Evolutionary conservation across 306 rosid genomes (phyloP).

Genomic region (Acacia crassicarpa): DNA sequence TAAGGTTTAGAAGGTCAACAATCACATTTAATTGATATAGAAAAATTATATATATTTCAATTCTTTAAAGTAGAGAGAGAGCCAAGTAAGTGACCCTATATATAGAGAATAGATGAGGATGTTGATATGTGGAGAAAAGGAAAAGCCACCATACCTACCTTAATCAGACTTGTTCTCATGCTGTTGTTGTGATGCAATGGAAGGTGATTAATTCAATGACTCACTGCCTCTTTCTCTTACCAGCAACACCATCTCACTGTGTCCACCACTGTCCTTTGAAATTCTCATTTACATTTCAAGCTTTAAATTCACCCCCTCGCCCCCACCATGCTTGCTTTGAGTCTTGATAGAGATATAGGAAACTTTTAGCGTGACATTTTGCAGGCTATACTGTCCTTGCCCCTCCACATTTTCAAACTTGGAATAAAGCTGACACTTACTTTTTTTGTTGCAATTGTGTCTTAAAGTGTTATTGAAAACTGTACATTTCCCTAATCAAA

Average conservation of each 20-base stretch:
- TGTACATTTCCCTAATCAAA: not conserved
- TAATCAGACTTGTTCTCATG: conserved; percentile 22
- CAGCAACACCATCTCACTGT: conserved; percentile 30
- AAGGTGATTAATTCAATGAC: conserved; percentile 2
- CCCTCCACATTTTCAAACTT: conserved; percentile 35
- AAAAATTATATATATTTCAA: not conserved
- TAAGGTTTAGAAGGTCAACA: not conserved
- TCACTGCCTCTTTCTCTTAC: not conserved
- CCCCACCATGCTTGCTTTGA: conserved; percentile 35
- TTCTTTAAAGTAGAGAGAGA: not conserved
- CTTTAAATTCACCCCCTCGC: conserved; percentile 22
- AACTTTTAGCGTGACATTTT: conserved; percentile 29
- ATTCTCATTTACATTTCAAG: conserved; percentile 23
- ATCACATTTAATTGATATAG: not conserved
- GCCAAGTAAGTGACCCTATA: not conserved
- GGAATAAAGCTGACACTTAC: conserved; percentile 48
- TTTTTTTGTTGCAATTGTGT: not conserved
- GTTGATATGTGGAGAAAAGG: not conserved
- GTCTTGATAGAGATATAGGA: conserved; percentile 37
- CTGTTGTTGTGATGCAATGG: conserved; percentile 23
- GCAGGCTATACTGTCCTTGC: conserved; percentile 21
- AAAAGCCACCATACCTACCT: not conserved
- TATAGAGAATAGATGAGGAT: not conserved
- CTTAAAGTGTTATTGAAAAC: not conserved
- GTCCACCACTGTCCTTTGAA: conserved; percentile 21